Base-by-base conservation (phyloP, 192 early-diverging fungal genomes). In the Backusella westeae region DNA sequence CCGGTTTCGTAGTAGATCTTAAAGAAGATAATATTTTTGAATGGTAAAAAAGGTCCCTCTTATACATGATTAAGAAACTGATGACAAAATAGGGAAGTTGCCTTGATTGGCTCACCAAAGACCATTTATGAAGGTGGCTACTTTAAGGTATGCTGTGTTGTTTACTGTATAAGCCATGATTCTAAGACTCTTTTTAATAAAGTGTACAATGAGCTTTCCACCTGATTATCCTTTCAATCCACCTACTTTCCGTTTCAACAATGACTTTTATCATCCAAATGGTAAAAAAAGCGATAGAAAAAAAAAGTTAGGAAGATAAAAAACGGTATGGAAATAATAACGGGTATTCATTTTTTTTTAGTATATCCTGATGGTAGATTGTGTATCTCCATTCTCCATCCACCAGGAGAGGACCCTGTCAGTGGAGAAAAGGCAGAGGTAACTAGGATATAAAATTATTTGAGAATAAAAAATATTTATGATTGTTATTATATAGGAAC, bases 331-430 rank as follows among this genome's bases (percentile, higher is more conserved):
- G 71, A 23, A 8, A 36, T 19, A 34, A 34, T 5, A 26, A 34
- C 53, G 34, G 34, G 21, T 67, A 72, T 39, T 77, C 42, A 68
- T 32, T 46, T 63, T 32, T 46, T 63, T 26, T 71, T 71, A 66
- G 94, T 98, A 21, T 98, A 98, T 75, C 44, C 87, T 12, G 96
- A 98, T 81, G 97, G 97, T 49, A 88, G 89, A 6, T 92, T 98
- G 21, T 97, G 96, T 85, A 98, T 98, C 59, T 97, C 96, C 6
- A 98, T 98, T 69, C 85, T 97, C 71, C 97, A 98, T 84, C 90
- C 96, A 32, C 96, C 97, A 4, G 97, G 95, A 46, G 94, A 98
- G 71, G 97, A 98, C 74, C 97, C 97, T 2, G 89, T 89, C 32
- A 91, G 90, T 46, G 91, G 91, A n/a, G 93, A 94, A 73, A 83